Evolutionary conservation across 2,329 filamentous ascomycete genomes (phyloP), one percentile per base, ranked within the genome.

Genomic region (Ascocoryne sarcoides): DNA sequence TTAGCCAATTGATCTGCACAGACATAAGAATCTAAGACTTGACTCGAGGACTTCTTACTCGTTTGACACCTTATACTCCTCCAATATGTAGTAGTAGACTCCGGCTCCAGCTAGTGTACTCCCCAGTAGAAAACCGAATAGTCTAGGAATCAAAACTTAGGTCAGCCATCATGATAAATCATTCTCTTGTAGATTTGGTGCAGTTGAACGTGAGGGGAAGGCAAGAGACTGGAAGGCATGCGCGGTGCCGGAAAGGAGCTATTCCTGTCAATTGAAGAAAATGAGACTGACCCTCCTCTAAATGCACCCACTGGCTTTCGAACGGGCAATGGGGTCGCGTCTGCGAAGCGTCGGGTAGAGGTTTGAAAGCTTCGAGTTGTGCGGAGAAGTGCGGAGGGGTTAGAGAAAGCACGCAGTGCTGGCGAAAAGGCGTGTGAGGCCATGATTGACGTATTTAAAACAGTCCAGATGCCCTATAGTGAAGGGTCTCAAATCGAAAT

Each of bases 21-120:
- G n/a, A n/a, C n/a, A n/a, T n/a, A n/a, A n/a, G n/a, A n/a, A n/a
- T n/a, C n/a, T n/a, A n/a, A n/a, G 23, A 26, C 7, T 7, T 26
- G 12, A 12, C 23, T 26, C 12, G 23, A 12, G 23, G 7, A 12
- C 23, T 12, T 26, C 23, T 26, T 26, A 26, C 66, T 94, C 85
- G 68, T 95, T 96, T 53, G 87, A 85, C 32, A 88, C 73, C 67
- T 88, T 87, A 71, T 95, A 96, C 65, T 96, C 89, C 61, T 90
- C 79, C 55, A 96, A 68, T 51, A 95, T 76, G 64, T 96, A 96
- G 63, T 86, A 88, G 69, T 95, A 96, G 55, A 93, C 83, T 43
- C 78, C 82, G 38, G 75, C 76, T 56, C 87, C 88, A 32, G 89
- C 81, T 38, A 87, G 69, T 34, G 84, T 81, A 47, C 84, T 80